These are phyloP conservation scores for Rhizoctonia solani DNA, from an alignment of 1,284 basidiomycete species.

Conservation along the genomic window DNA sequence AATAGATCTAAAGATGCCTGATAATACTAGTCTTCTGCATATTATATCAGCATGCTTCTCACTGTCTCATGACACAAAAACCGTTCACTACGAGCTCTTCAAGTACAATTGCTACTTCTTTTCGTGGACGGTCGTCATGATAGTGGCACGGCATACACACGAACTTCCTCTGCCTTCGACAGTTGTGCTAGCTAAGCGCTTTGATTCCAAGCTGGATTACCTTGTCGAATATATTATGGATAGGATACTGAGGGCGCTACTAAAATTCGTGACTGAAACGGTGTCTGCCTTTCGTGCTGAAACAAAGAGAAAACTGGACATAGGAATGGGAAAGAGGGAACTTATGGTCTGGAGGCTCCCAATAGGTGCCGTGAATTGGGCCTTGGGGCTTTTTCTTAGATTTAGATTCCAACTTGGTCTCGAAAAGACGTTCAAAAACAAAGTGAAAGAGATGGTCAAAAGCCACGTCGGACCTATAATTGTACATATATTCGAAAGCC, in stretches of 20 bases:
- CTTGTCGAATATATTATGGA: not conserved
- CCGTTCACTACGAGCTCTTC: not conserved
- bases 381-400: not conserved
- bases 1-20: not conserved
- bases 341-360: constrained; percentile 5
- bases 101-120: constrained; percentile 29
- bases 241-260: not conserved
- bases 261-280: not conserved
- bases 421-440: not conserved
- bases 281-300: not conserved
- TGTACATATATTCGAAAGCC: not conserved
- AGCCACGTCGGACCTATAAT: not conserved
- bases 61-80: not conserved
- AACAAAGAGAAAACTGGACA: not conserved
- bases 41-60: constrained; percentile 16
- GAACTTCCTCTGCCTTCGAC: not conserved
- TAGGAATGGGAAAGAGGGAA: constrained; percentile 10
- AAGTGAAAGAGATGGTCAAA: not conserved
- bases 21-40: not conserved
- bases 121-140: constrained; percentile 13
- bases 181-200: not conserved
- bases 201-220: not conserved
- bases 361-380: not conserved
- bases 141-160: constrained; percentile 5
- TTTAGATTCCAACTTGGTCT: constrained; percentile 1